Evolutionary conservation across 768 basidiomycete species (phyloP).

Genomic region (Psilocybe tampanensis): DNA sequence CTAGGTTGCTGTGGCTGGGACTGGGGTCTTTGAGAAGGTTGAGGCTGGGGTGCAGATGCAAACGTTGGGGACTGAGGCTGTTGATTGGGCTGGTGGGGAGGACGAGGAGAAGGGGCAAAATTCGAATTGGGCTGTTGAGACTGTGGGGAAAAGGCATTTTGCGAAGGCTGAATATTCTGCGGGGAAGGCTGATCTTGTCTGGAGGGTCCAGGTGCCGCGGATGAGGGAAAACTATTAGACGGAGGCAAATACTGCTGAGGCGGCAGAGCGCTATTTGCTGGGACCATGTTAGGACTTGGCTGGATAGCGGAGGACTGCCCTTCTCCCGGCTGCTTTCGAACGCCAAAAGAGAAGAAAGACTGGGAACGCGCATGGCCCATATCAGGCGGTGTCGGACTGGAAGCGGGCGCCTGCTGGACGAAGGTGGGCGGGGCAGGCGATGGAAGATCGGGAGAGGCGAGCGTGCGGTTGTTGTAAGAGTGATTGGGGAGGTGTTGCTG

Average conservation of each 20-base stretch:
- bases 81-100: constrained; percentile 17
- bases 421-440: background rate
- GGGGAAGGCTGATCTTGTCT: constrained; percentile 16
- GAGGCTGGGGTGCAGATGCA: constrained; percentile 11
- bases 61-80: constrained; percentile 13
- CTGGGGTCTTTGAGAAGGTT: constrained; percentile 20
- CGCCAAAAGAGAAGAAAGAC: constrained; percentile 66
- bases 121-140: constrained; percentile 6
- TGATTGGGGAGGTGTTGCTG: constrained; percentile 18
- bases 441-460: background rate
- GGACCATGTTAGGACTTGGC: constrained; percentile 15
- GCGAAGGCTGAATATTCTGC: constrained; percentile 15
- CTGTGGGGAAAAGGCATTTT: constrained; percentile 5
- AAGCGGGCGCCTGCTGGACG: background rate
- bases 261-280: background rate
- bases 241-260: constrained; percentile 18
- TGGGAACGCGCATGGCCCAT: constrained; percentile 54
- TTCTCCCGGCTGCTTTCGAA: constrained; percentile 35
- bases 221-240: constrained; percentile 11
- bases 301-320: constrained; percentile 19
- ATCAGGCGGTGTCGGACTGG: constrained; percentile 6
- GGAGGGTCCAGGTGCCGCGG: constrained; percentile 2
- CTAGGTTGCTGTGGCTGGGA: constrained; percentile 17
- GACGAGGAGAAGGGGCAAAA: constrained; percentile 10
- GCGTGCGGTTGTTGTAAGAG: background rate